A percentile compares a stretch with the other conserved stretches of the same genome.
Evolutionary conservation across 2,329 filamentous ascomycete species (phyloP).

Genomic region (Hymenoscyphus occultus): DNA sequence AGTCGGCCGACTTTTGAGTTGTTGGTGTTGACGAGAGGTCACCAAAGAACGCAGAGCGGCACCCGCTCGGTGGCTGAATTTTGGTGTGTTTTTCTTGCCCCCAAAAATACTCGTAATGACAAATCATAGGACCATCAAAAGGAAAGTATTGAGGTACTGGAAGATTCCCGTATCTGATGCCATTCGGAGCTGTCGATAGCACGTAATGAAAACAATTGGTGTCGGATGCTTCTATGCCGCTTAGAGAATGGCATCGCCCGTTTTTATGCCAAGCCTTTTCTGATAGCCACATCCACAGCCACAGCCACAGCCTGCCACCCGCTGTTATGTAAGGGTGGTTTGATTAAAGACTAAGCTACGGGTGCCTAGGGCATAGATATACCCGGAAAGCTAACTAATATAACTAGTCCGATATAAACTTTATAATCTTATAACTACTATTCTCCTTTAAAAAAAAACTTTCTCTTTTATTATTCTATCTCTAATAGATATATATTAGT

Average conservation of each 20-base stretch:
- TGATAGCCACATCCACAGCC: no score
- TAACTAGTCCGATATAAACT: no score
- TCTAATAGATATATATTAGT: no score
- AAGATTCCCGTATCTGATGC: neutral
- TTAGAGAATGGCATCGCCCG: neutral
- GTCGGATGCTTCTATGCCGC: neutral
- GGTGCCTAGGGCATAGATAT: no score
- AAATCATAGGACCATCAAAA: neutral
- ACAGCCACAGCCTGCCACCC: no score
- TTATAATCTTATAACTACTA: no score
- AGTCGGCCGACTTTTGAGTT: neutral
- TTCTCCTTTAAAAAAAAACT: no score
- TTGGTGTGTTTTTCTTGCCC: neutral
- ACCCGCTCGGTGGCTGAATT: neutral
- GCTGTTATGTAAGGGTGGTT: no score
- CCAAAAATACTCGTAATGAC: neutral
- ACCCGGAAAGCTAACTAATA: no score
- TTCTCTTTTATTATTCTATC: no score
- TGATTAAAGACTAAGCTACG: no score
- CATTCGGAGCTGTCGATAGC: neutral
- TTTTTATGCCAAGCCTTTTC: constrained; percentile 1
- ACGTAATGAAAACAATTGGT: neutral
- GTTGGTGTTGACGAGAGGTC: neutral
- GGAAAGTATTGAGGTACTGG: neutral
- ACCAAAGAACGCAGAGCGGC: neutral